A percentile compares a stretch with the other conserved stretches of the same genome.
These are phyloP conservation scores for Stereocaulon alpinum DNA, from an alignment of 495 filamentous ascomycete species.

Conservation along the genomic window DNA sequence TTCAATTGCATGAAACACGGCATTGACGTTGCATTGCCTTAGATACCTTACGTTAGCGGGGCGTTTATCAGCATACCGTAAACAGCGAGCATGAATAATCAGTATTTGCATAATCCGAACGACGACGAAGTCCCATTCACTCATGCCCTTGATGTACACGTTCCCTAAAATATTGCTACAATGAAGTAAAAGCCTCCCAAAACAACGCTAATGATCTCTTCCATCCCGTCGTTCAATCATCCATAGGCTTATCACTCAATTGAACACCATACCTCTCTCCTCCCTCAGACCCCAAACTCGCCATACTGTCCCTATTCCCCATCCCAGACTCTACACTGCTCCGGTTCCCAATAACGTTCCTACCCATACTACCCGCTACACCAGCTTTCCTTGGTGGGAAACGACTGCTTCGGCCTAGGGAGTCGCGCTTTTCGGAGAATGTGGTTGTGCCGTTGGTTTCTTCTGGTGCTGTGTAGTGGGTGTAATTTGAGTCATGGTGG, in stretches of 20 bases:
- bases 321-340: slow-evolving; percentile 31
- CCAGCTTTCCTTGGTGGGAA: slow-evolving; percentile 35
- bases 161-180: not conserved
- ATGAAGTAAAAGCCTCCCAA: not conserved
- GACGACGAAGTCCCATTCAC: not conserved
- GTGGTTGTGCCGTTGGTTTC: slow-evolving; percentile 24
- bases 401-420: slow-evolving; percentile 37
- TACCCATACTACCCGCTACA: slow-evolving; percentile 30
- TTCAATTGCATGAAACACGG: not conserved
- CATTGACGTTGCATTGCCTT: not conserved
- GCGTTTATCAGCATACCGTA: too few species aligned
- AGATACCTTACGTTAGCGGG: not conserved
- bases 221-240: slow-evolving; percentile 46
- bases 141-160: slow-evolving; percentile 6
- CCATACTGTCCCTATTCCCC: slow-evolving; percentile 35
- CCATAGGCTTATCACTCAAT: slow-evolving; percentile 76
- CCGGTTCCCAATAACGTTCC: slow-evolving; percentile 28
- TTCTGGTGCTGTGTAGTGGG: slow-evolving; percentile 26
- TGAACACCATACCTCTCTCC: slow-evolving; percentile 49
- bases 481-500: slow-evolving; percentile 27
- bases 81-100: not conserved
- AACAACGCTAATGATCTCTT: not conserved
- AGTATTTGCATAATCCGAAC: not conserved
- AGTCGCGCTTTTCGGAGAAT: slow-evolving; percentile 36
- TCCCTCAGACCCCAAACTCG: slow-evolving; percentile 20